These are phyloP conservation scores for Rhodotorula sp. DNA, from an alignment of 1,284 basidiomycete genomes.

Conservation along the genomic window DNA sequence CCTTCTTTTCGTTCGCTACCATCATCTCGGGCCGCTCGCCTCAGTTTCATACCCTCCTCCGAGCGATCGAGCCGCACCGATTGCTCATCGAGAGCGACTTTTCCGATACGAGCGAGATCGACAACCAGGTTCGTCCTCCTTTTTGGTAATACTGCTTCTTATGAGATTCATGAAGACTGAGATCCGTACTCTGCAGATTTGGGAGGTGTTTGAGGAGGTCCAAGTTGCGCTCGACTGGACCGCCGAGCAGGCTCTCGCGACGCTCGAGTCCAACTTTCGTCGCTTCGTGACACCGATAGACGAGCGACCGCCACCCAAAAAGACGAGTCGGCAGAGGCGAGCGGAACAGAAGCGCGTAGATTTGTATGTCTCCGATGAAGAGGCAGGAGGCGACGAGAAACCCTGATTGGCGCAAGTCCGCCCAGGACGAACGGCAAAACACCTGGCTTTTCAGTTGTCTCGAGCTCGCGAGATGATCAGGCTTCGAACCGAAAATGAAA, in stretches of 20 bases:
- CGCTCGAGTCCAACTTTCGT: constrained; percentile 51
- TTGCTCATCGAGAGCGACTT: constrained; percentile 73
- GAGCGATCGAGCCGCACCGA: constrained; percentile 59
- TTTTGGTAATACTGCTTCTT: neutral
- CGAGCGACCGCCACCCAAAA: constrained; percentile 9
- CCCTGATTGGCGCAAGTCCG: too few species aligned
- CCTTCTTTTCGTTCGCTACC: constrained; percentile 73
- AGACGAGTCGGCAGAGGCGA: constrained; percentile 11
- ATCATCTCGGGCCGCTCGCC: constrained; percentile 68
- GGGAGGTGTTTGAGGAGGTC: constrained; percentile 30
- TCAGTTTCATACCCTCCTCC: constrained; percentile 61
- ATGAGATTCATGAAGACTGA: neutral
- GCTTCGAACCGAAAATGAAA: too few species aligned
- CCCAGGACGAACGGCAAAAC: too few species aligned
- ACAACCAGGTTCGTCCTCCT: constrained; percentile 19
- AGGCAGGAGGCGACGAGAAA: neutral
- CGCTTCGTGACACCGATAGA: constrained; percentile 45
- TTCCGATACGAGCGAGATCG: constrained; percentile 22
- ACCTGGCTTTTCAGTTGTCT: too few species aligned
- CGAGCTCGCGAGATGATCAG: too few species aligned
- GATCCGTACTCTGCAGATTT: constrained; percentile 37
- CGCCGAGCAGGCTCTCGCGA: constrained; percentile 38
- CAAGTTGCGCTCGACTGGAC: constrained; percentile 37
- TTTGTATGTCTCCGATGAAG: constrained; percentile 26
- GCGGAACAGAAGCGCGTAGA: constrained; percentile 16